A percentile compares a stretch with the other conserved stretches of the same genome.
These are phyloP conservation scores for Atkinsonella hypoxylon DNA, from an alignment of 2,329 filamentous ascomycete species.

Conservation along the genomic window DNA sequence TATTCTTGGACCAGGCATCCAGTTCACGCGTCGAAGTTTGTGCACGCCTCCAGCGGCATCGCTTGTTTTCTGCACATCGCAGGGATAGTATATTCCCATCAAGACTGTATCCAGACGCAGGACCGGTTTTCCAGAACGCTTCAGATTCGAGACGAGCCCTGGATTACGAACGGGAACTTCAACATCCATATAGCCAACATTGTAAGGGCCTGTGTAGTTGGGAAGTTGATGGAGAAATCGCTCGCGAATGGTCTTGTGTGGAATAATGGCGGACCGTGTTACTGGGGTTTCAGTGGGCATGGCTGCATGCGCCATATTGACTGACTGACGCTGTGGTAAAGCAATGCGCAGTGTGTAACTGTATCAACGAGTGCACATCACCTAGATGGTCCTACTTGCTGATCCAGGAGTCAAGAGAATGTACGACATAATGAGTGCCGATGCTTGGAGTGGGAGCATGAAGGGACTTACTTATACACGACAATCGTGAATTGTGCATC, in stretches of 20 bases:
- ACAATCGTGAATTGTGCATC: too few relatives aligned
- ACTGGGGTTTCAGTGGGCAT: slow-evolving; percentile 1
- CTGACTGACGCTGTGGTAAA: neutral
- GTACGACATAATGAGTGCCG: neutral
- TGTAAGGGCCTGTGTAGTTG: slow-evolving; percentile 50
- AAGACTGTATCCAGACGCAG: slow-evolving; percentile 43
- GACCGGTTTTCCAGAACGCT: slow-evolving; percentile 25
- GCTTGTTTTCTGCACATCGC: slow-evolving; percentile 24
- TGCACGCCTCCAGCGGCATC: slow-evolving; percentile 16
- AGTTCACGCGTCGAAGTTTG: slow-evolving; percentile 42
- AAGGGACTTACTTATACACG: neutral
- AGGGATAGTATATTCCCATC: slow-evolving; percentile 55
- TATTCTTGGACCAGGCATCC: slow-evolving; percentile 47
- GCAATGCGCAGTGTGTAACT: neutral
- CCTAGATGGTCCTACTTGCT: neutral
- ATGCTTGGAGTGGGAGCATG: neutral
- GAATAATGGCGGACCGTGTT: slow-evolving; percentile 13
- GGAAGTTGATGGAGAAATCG: slow-evolving; percentile 39
- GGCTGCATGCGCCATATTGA: slow-evolving; percentile 3
- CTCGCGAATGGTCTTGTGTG: slow-evolving; percentile 23
- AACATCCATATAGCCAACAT: slow-evolving; percentile 55
- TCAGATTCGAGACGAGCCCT: slow-evolving; percentile 27
- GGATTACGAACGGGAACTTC: slow-evolving; percentile 43
- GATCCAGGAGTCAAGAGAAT: neutral
- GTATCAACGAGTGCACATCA: neutral